Conservation (phyloP, 2,329 filamentous ascomycete species). For the Trichoderma breve region DNA sequence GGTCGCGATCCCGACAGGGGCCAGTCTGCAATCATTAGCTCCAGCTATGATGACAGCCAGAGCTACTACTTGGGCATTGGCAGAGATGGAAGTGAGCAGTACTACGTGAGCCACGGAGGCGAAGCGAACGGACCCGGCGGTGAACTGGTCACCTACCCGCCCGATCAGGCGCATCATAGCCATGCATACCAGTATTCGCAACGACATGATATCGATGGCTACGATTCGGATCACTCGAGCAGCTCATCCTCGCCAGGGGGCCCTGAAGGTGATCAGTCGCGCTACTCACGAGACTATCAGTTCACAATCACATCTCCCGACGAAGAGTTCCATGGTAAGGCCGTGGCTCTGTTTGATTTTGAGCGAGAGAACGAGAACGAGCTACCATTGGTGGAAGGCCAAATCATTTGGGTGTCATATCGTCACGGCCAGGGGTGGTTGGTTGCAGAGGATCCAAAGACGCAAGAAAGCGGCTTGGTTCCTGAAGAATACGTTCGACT, state of each 20-base stretch:
- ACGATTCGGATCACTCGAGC: slow-evolving; percentile 60
- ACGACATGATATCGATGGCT: slow-evolving; percentile 49
- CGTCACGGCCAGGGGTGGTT: slow-evolving; percentile 96
- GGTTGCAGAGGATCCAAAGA: slow-evolving; percentile 93
- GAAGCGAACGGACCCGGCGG: slow-evolving; percentile 75
- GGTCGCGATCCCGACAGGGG: slow-evolving; percentile 44
- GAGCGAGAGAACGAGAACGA: slow-evolving; percentile 95
- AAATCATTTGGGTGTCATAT: slow-evolving; percentile 95
- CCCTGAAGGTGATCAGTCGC: slow-evolving; percentile 65
- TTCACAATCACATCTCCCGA: slow-evolving; percentile 94
- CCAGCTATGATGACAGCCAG: slow-evolving; percentile 54
- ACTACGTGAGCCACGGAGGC: slow-evolving; percentile 67
- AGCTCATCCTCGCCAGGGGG: slow-evolving; percentile 57
- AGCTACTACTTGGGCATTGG: slow-evolving; percentile 66
- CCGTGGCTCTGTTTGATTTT: slow-evolving; percentile 94
- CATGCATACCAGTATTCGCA: slow-evolving; percentile 44
- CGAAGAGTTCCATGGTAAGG: slow-evolving; percentile 96
- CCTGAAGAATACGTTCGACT: slow-evolving; percentile 95
- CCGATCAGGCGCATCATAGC: slow-evolving; percentile 60
- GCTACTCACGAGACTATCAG: slow-evolving; percentile 88
- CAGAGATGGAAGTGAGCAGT: slow-evolving; percentile 70
- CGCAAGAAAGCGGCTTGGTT: slow-evolving; percentile 88
- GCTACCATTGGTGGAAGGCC: slow-evolving; percentile 84
- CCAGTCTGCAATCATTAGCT: slow-evolving; percentile 43
- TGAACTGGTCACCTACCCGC: slow-evolving; percentile 76